phyloP scores from a whole-genome alignment of 805 yeast genomes.

The Candida maesae region DNA sequence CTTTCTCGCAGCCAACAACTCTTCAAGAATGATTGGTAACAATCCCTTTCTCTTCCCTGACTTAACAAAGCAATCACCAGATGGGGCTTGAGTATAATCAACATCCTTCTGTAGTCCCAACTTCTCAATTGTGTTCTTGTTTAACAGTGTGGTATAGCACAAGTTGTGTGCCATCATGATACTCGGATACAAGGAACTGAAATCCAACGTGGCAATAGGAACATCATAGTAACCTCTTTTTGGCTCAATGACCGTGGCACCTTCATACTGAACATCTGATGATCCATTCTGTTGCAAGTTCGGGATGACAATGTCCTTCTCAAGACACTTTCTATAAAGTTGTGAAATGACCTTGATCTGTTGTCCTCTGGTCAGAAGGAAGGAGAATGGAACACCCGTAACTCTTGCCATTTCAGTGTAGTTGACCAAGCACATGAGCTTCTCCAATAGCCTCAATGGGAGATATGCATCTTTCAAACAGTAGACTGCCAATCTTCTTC shows the following conservation, averaged over 20 bases:
- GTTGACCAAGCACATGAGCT: slow-evolving; percentile 92
- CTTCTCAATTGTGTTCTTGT: slow-evolving; percentile 62
- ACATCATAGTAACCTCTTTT: slow-evolving; percentile 91
- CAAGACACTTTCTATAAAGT: slow-evolving; percentile 85
- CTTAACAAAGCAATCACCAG: slow-evolving; percentile 87
- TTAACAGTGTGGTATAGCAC: slow-evolving; percentile 88
- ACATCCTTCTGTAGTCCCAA: slow-evolving; percentile 59
- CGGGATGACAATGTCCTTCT: slow-evolving; percentile 85
- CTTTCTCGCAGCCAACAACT: slow-evolving; percentile 86
- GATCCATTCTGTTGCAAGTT: slow-evolving; percentile 76
- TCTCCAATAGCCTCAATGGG: slow-evolving; percentile 84
- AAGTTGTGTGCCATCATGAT: slow-evolving; percentile 99
- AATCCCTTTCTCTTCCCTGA: slow-evolving; percentile 70
- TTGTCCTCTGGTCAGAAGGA: slow-evolving; percentile 86
- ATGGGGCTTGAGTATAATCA: slow-evolving; percentile 87
- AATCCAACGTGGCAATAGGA: slow-evolving; percentile 97
- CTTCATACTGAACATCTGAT: slow-evolving; percentile 90
- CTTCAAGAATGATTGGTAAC: slow-evolving; percentile 86
- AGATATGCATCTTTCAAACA: slow-evolving; percentile 95
- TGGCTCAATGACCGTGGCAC: slow-evolving; percentile 99
- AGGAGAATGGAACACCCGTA: slow-evolving; percentile 96
- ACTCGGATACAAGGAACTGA: slow-evolving; percentile 95
- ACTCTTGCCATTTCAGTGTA: slow-evolving; percentile 99
- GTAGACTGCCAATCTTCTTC: slow-evolving; percentile 93
- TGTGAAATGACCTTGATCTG: slow-evolving; percentile 97